Evolutionary conservation across 768 basidiomycete species (phyloP).

Genomic region (Agaricus subrufescens): DNA sequence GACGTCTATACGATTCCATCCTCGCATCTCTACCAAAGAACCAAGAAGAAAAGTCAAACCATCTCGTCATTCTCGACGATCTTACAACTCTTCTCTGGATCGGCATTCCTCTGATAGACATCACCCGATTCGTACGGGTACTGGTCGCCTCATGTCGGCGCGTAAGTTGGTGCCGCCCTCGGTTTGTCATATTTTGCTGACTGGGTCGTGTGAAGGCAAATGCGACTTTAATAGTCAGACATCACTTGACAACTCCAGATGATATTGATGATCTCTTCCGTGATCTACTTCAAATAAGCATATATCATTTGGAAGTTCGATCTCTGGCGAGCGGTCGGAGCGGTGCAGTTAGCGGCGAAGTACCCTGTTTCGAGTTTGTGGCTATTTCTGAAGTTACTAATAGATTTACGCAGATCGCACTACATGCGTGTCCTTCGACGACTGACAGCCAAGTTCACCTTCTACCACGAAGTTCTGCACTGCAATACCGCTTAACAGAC

Average conservation of each 20-base stretch:
- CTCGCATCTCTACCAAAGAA: slow-evolving; percentile 31
- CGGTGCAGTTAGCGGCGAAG: slow-evolving; percentile 76
- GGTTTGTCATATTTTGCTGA: not conserved
- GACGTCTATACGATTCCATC: slow-evolving; percentile 23
- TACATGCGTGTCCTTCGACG: slow-evolving; percentile 51
- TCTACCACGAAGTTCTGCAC: slow-evolving; percentile 48
- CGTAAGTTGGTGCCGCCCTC: slow-evolving; percentile 27
- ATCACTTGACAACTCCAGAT: slow-evolving; percentile 51
- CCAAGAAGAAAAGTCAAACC: not conserved
- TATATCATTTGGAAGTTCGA: slow-evolving; percentile 68
- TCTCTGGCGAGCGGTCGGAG: slow-evolving; percentile 73
- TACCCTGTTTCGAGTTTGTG: slow-evolving; percentile 20
- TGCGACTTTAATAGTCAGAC: slow-evolving; percentile 56
- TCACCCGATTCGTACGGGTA: slow-evolving; percentile 58
- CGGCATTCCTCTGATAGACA: slow-evolving; percentile 46
- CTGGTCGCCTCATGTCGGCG: slow-evolving; percentile 50
- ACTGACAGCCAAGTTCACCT: slow-evolving; percentile 26
- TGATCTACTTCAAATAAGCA: slow-evolving; percentile 54
- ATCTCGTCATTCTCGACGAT: slow-evolving; percentile 68
- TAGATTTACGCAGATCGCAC: slow-evolving; percentile 40
- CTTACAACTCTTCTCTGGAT: slow-evolving; percentile 68
- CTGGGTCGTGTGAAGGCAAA: slow-evolving; percentile 31
- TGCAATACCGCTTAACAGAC: slow-evolving; percentile 74
- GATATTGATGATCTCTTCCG: slow-evolving; percentile 61
- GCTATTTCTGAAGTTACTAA: not conserved